Base-by-base conservation (phyloP, 1,139 yeast genomes). In the Saccharomyces hybrid region DNA sequence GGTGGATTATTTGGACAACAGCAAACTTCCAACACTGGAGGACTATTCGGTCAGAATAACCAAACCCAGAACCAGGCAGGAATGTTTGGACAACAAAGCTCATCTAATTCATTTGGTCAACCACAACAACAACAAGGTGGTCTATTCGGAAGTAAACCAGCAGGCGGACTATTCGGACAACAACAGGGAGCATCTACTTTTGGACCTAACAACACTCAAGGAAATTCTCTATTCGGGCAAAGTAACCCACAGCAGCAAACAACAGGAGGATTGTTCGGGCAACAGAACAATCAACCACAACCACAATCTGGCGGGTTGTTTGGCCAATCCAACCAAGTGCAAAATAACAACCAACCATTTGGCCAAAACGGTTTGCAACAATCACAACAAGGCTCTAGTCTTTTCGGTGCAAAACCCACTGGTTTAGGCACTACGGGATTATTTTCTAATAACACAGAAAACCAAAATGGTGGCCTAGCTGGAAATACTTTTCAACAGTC, bases 201-300 rank as follows among this genome's bases (percentile, higher is more conserved):
- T 26, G 48, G 48, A 9, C 8, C 26, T 19, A 48, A 48, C 26
- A 48, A 48, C 31, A 32, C 28, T 14, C 42, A 48, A 31, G 53
- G 50, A n/a, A 44, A 46, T 11, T 11, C 28, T 11, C 7, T 32
- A 27, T 46, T 46, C 47, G 50, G 50, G 12, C 53, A 51, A 34
- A 59, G 54, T 48, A 58, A 55, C 27, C 57, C 49, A 47, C 57
- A 52, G 46, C 3, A 61, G 54, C 47, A 46, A 21, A 12, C 70
- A 11, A 68, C 70, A 48, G 76, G 77, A 12, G 71, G 69, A 4
- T 51, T 62, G 51, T 66, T 66, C 55, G 70, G 69, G 2, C 64
- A 60, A 52, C 55, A 53, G 38, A 52, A 48, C 42, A 29, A 47
- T 7, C 29, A 48, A 51, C 16, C 50, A 31, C 9, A 21, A 19